A percentile compares a stretch with the other conserved stretches of the same genome.
Evolutionary conservation across 1,139 yeast species (phyloP).

Genomic region (Oligophagozyma castellii): DNA sequence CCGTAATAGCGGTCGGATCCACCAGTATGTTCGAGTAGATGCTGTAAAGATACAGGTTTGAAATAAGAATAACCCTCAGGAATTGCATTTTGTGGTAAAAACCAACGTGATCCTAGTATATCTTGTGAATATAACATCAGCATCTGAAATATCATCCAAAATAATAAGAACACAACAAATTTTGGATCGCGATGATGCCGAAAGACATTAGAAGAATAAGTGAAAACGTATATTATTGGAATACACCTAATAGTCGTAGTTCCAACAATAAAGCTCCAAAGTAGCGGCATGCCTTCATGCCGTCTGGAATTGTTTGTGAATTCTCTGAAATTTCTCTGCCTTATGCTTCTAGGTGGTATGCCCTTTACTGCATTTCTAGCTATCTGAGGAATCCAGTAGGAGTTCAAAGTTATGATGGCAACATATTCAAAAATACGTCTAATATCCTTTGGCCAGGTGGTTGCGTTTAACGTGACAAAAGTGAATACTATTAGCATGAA

Average conservation of each 20-base stretch:
- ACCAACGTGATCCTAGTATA: slow-evolving; percentile 65
- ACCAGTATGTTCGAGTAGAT: slow-evolving; percentile 22
- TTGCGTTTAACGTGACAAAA: slow-evolving; percentile 43
- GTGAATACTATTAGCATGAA: slow-evolving; percentile 45
- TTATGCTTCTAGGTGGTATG: slow-evolving; percentile 16
- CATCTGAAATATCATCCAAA: slow-evolving; percentile 49
- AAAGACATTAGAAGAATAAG: slow-evolving; percentile 34
- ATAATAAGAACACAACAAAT: slow-evolving; percentile 31
- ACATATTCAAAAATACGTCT: slow-evolving; percentile 47
- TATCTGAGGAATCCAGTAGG: slow-evolving; percentile 88
- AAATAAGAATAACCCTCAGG: slow-evolving; percentile 69
- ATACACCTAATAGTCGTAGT: slow-evolving; percentile 46
- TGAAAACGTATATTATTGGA: slow-evolving; percentile 50
- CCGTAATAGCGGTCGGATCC: slow-evolving; percentile 13
- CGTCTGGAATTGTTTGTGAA: slow-evolving; percentile 7
- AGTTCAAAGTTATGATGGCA: slow-evolving; percentile 39
- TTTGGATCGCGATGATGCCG: slow-evolving; percentile 44
- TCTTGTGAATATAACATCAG: slow-evolving; percentile 46
- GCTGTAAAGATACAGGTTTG: slow-evolving; percentile 14
- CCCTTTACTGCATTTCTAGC: slow-evolving; percentile 50
- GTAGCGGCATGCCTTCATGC: slow-evolving; percentile 17
- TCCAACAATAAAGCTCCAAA: slow-evolving; percentile 45
- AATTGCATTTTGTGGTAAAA: slow-evolving; percentile 58
- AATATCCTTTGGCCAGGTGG: slow-evolving; percentile 48
- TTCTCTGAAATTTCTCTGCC: slow-evolving; percentile 10